Base-by-base conservation (phyloP, 169 alveolate species). In the Plasmodium cynomolgi region DNA sequence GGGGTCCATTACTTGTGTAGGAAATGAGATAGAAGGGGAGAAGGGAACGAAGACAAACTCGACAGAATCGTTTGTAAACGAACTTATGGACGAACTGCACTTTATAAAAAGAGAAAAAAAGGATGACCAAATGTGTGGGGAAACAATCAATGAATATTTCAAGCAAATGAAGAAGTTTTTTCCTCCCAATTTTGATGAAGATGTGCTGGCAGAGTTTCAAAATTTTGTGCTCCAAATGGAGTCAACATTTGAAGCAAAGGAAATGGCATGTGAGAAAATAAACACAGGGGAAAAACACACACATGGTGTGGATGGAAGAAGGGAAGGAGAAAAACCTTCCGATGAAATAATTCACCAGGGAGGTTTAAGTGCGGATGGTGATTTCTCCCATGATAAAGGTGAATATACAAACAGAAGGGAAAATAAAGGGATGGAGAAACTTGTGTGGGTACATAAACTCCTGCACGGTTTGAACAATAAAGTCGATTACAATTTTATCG, bases 31-130 rank as follows among this genome's bases (percentile, higher is more conserved):
- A 17, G 15, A 23, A 0, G 13, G 23, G 20, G 83, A 39, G 39
- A 15, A 7, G 34, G 71, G 29, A 47, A 33, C 31, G 8, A 23
- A 26, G 23, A 34, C 68, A 7, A 73, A 54, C 26, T 6, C 62
- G n/a, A 33, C 54, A 17, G 56, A 88, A n/a, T 34, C 73, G 5
- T 88, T 80, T 74, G 83, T 88, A 29, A 31, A 88, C 33, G 75
- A 80, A 58, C 71, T 88, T 83, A 56, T 88, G 34, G 83, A 88
- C 6, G 94, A 88, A 44, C 72, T 88, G 41, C 17, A 62, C 72
- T 81, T 88, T 34, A 80, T 88, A 44, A 80, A 74, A 88, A 47
- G 11, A n/a, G 33, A 26, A 29, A 68, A 80, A 26, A 31, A 54
- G 20, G 72, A 86, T 8, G 33, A 85, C 39, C 41, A 39, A 58